Base-by-base conservation (phyloP, 192 early-diverging fungal species). In the Fimicolochytrium jonesii region DNA sequence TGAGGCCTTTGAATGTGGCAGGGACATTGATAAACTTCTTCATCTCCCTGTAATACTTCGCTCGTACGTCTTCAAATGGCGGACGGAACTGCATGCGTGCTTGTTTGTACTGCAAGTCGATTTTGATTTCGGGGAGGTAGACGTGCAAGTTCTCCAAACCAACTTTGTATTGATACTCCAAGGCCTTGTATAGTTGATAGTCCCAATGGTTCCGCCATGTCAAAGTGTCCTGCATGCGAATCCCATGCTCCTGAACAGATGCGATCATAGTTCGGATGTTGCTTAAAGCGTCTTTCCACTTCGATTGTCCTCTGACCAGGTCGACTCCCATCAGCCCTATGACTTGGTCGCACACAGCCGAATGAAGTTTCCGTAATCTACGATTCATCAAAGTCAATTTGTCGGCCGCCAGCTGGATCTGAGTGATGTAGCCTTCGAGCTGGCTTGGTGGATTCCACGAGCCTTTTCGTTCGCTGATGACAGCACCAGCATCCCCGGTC, bases 31-130 rank as follows among this genome's bases (percentile, higher is more conserved):
- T 81, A 51, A 83, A 74, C 56, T 78, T 78, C 61, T 83, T 83
- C 67, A 85, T 76, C 68, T 85, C 83, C 2, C 80, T 65, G 55
- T 81, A 85, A 64, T 83, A 85, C 56, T 83, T 83, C n/a, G 83
- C 78, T 41, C 74, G 66, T 55, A 85, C 74, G 59, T 85, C 82
- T 64, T 85, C 83, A 44, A 75, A 78, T 1, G 79, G 46, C 25
- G 83, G 83, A 3, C 80, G 60, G 56, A 78, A 77, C 54, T 78
- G 73, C 1, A 85, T 61, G 36, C 75, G 73, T 54, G 76, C 74
- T 28, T 80, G 72, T 47, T 83, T 81, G 52, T 75, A 83, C 18
- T 81, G 58, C 2, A 85, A 37, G 28, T 85, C 83, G 28, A 83
- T 66, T 41, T 75, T 80, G 26, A 85, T 72, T 68, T 85, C 83